Base-by-base conservation (phyloP, 208 protist species). In the Wallacemonas sp. region DNA sequence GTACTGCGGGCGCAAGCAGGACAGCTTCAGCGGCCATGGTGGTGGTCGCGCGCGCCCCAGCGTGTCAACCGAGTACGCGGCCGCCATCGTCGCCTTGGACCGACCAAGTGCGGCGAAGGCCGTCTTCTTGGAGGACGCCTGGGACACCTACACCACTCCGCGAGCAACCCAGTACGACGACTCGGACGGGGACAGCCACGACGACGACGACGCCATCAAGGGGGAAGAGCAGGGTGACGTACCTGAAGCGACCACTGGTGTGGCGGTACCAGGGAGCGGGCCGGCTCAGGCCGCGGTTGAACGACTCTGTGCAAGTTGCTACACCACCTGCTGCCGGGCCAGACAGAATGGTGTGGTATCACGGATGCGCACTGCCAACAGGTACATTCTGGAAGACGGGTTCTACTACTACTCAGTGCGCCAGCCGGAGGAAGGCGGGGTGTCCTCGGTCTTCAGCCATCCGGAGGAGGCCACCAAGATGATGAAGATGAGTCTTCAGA, bases 321-420 rank as follows among this genome's bases (percentile, higher is more conserved):
- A 91, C 47, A 69, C 76, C 23, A 68, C 71, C 70, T 91, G 85
- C 61, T 70, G 83, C 4, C 78, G 78, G 17, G 85, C 85, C 11
- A 73, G 85, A 14, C 65, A 78, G 47, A 64, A 55, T 57, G 67
- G 74, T 44, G 65, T 80, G 27, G 16, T 78, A 26, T 54, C 75
- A 39, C 64, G 71, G 23, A 65, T 83, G 21, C 76, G 76, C 32
- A 88, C 69, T 55, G 74, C 70, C 26, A 83, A 83, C 55, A 56
- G 69, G 23, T 76, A 65, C 63, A 76, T 88, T 58, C 67, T 91
- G 16, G 70, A 80, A 29, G 85, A 91, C 60, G 81, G 81, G 30
- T 72, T 66, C 56, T 79, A 80, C 32, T 80, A 84, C 68, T 91
- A 78, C 64, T 73, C 83, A 55, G 85, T 88, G 33, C 72, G 87